Conservation (phyloP, 176 grass and related monocot genomes). For the Secale cereale region DNA sequence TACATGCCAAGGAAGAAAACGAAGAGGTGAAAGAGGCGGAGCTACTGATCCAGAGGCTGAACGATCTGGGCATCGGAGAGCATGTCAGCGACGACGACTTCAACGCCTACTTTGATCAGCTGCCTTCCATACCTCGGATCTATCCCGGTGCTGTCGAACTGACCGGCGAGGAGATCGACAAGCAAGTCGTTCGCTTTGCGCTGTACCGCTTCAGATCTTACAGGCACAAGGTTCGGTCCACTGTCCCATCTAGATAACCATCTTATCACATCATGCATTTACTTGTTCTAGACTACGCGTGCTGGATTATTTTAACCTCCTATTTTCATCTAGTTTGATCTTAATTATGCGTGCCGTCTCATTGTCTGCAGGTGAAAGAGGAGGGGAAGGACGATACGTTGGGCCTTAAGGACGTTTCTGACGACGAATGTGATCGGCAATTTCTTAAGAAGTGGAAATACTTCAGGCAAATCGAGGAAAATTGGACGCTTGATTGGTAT, state of each 20-base stretch:
- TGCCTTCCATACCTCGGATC: background rate
- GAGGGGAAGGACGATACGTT: background rate
- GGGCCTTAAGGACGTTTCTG: background rate
- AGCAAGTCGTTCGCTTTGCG: background rate
- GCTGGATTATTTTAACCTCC: background rate
- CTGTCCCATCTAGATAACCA: background rate
- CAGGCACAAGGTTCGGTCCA: background rate
- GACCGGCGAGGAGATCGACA: background rate
- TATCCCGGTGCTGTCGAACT: background rate
- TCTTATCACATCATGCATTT: background rate
- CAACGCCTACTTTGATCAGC: background rate
- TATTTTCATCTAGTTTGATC: background rate
- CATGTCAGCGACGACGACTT: background rate
- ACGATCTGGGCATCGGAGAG: background rate
- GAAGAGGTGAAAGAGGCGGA: background rate
- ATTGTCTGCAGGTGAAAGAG: background rate
- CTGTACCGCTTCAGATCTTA: conserved; percentile 6
- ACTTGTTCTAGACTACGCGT: background rate
- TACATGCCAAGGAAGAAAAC: background rate
- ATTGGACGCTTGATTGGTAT: conserved; percentile 1
- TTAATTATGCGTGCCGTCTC: background rate
- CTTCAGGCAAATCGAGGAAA: background rate
- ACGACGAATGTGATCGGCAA: background rate
- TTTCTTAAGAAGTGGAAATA: background rate
- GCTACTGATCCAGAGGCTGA: background rate